Evolutionary conservation across 805 yeast genomes (phyloP).

Genomic region (Lipomyces sp.): DNA sequence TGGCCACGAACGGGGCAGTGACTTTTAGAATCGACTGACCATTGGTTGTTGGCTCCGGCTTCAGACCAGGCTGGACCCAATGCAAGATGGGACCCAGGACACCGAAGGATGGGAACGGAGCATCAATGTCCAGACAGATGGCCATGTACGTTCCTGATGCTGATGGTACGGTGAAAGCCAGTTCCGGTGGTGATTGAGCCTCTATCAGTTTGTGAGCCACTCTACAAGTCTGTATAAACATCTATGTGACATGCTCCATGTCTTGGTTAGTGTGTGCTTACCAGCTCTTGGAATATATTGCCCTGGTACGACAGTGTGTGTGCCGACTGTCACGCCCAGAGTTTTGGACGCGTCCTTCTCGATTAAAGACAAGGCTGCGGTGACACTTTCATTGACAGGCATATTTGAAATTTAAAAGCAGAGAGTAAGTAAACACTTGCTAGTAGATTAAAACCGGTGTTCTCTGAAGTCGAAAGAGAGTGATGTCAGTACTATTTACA

Average conservation of each 20-base stretch:
- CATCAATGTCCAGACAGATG: conserved; percentile 19
- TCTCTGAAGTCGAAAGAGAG: too few species aligned
- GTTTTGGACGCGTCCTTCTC: conserved; percentile 8
- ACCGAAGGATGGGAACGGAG: conserved; percentile 18
- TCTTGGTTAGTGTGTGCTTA: neutral
- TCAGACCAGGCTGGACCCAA: conserved; percentile 22
- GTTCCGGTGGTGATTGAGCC: conserved; percentile 17
- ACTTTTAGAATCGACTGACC: conserved; percentile 8
- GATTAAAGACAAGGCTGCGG: conserved; percentile 3
- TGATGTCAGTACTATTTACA: too few species aligned
- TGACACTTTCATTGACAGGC: conserved; percentile 6
- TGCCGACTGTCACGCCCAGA: conserved; percentile 9
- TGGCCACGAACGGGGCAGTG: conserved; percentile 15
- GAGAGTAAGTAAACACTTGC: neutral
- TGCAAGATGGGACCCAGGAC: conserved; percentile 18
- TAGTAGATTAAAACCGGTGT: too few species aligned
- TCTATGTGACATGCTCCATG: neutral
- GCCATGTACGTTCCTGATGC: conserved; percentile 14
- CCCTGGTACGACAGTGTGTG: conserved; percentile 11
- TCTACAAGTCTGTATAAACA: neutral
- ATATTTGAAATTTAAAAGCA: neutral
- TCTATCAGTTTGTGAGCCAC: neutral
- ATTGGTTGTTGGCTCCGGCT: conserved; percentile 8
- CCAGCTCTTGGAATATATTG: conserved; percentile 15
- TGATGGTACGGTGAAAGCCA: conserved; percentile 9